Percentiles rank a stretch among this genome's conserved stretches.
phyloP scores from a whole-genome alignment of 306 rosid genomes.

The Alnus glutinosa region DNA sequence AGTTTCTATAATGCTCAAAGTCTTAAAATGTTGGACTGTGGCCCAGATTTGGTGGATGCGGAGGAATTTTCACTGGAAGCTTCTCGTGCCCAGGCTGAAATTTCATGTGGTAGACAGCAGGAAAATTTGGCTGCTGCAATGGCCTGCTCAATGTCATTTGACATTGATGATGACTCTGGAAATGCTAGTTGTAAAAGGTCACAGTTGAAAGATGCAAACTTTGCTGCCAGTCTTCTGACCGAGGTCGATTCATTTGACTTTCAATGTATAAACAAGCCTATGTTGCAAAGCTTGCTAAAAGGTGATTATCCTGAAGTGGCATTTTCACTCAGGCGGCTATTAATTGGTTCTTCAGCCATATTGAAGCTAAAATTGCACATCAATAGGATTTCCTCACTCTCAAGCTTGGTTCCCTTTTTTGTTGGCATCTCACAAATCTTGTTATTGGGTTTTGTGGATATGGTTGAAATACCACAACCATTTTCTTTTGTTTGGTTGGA shows the following conservation, averaged over 20 bases:
- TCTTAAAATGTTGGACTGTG: conserved; percentile 30
- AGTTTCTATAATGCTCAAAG: conserved; percentile 37
- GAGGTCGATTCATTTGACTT: conserved; percentile 46
- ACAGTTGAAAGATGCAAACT: conserved; percentile 35
- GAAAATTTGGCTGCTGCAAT: conserved; percentile 36
- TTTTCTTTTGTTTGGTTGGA: conserved; percentile 72
- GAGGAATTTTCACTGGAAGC: conserved; percentile 21
- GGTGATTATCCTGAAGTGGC: conserved; percentile 63
- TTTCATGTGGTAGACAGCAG: conserved; percentile 20
- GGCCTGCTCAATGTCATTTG: conserved; percentile 37
- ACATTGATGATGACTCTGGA: conserved; percentile 30
- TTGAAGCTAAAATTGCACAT: conserved; percentile 60
- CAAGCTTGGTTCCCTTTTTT: conserved; percentile 47
- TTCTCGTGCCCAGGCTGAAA: conserved; percentile 32
- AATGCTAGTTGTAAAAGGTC: conserved; percentile 30
- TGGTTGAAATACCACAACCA: conserved; percentile 59
- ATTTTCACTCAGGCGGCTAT: conserved; percentile 68
- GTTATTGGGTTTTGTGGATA: conserved; percentile 59
- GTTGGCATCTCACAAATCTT: conserved; percentile 59
- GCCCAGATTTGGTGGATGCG: conserved; percentile 23
- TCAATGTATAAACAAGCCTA: conserved; percentile 48
- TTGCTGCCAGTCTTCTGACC: conserved; percentile 47
- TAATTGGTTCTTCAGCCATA: conserved; percentile 66
- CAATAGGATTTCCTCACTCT: conserved; percentile 40
- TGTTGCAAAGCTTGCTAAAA: conserved; percentile 63